Percentiles rank a stretch among this genome's conserved stretches.
Conservation (phyloP, 176 grass and related monocot genomes). For the Eragrostis curvula region DNA sequence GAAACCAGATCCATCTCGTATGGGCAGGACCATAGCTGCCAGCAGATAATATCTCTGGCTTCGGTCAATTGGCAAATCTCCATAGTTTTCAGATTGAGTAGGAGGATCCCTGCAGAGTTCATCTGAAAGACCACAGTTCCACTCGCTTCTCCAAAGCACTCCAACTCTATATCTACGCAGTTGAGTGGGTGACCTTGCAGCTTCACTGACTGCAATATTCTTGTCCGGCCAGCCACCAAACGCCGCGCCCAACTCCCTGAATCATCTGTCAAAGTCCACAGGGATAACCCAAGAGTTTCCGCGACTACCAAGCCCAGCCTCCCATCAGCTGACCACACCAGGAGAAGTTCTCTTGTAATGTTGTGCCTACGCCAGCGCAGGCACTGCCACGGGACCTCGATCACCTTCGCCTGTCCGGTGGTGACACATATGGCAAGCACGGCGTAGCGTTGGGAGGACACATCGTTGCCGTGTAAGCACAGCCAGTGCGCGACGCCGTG, state of each 20-base stretch:
- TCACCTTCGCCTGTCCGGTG: not conserved
- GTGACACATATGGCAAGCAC: not conserved
- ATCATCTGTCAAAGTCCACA: not conserved
- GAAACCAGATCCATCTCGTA: conserved; percentile 3
- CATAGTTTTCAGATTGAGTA: not conserved
- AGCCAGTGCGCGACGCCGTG: conserved; percentile 14
- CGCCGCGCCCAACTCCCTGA: not conserved
- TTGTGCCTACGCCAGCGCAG: not conserved
- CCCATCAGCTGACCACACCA: no score
- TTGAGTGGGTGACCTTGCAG: not conserved
- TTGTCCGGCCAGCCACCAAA: not conserved
- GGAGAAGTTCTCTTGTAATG: no score
- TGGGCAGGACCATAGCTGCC: not conserved
- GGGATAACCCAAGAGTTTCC: not conserved
- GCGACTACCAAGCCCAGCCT: not conserved
- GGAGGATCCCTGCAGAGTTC: not conserved
- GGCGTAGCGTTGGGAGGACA: no score
- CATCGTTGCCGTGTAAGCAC: not conserved
- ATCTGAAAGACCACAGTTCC: not conserved
- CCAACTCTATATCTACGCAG: not conserved
- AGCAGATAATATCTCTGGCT: accelerated
- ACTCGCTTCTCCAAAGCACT: conserved; percentile 12
- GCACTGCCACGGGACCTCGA: not conserved
- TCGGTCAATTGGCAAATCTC: not conserved
- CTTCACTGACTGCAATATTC: not conserved